phyloP scores from a whole-genome alignment of 2,329 filamentous ascomycete species.

The Phyllosticta citrichinensis region DNA sequence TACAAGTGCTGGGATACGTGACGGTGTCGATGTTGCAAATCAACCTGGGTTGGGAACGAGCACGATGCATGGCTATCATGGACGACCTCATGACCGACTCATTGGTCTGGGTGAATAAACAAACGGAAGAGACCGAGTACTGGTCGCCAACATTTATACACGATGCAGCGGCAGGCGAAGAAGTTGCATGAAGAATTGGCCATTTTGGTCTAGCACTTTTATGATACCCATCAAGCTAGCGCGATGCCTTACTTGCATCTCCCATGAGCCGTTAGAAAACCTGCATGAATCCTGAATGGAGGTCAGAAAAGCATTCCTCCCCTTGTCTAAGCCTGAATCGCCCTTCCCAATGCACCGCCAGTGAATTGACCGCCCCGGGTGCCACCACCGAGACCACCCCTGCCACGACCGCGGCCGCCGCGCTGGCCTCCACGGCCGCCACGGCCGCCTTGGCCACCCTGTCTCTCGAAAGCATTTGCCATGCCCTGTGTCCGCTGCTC shows the following conservation, averaged over 20 bases:
- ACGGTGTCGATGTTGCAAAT: conserved; percentile 79
- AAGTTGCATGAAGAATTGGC: neutral
- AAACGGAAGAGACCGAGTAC: conserved; percentile 80
- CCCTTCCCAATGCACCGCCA: conserved; percentile 62
- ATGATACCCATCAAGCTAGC: conserved; percentile 9
- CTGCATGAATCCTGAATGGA: conserved; percentile 5
- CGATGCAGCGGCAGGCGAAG: conserved; percentile 6
- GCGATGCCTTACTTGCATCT: conserved; percentile 9
- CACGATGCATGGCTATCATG: conserved; percentile 77
- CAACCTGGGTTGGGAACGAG: conserved; percentile 77
- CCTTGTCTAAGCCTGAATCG: conserved; percentile 35
- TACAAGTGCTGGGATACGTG: conserved; percentile 81
- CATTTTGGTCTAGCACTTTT: conserved; percentile 1
- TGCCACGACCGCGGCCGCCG: conserved; percentile 53
- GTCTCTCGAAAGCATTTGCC: conserved; percentile 87
- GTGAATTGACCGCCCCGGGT: conserved; percentile 72
- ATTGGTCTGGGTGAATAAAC: conserved; percentile 87
- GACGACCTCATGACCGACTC: conserved; percentile 83
- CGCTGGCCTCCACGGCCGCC: conserved; percentile 48
- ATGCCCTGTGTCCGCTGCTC: conserved; percentile 96
- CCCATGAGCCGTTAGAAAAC: conserved; percentile 10
- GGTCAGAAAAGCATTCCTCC: conserved; percentile 4
- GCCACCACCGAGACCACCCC: conserved; percentile 51
- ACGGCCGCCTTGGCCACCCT: conserved; percentile 65
- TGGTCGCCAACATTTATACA: conserved; percentile 75